Evolutionary conservation across 164 flowering plant species (phyloP).

Genomic region (Akebia trifoliata): DNA sequence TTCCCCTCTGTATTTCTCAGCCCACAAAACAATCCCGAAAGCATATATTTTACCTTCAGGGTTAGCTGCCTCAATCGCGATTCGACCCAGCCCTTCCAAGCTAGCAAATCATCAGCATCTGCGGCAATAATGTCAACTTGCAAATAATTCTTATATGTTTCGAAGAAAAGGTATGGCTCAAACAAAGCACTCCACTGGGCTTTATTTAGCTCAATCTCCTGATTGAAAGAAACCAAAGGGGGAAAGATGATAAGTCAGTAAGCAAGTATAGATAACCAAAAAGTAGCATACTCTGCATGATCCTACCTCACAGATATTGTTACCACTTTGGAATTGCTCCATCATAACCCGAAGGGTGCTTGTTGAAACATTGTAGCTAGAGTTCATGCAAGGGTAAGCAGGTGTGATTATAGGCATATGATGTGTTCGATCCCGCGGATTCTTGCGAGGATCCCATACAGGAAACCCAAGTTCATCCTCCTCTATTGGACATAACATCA

Average conservation of each 20-base stretch:
- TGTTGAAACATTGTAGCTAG: slow-evolving; percentile 91
- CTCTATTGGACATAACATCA: slow-evolving; percentile 85
- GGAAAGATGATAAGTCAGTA: background rate
- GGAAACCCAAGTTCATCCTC: slow-evolving; percentile 87
- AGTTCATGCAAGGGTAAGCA: slow-evolving; percentile 98
- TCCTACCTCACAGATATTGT: slow-evolving; percentile 77
- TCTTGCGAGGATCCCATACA: slow-evolving; percentile 92
- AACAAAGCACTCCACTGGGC: slow-evolving; percentile 72
- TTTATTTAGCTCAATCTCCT: slow-evolving; percentile 87
- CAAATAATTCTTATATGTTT: slow-evolving; percentile 80
- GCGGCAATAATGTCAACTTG: slow-evolving; percentile 92
- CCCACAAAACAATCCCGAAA: background rate
- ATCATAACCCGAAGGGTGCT: slow-evolving; percentile 93
- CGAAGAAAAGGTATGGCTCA: slow-evolving; percentile 85
- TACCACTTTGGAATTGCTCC: slow-evolving; percentile 83
- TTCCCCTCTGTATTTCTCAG: too few relatives aligned
- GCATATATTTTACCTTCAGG: slow-evolving; percentile 55
- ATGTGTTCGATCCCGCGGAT: slow-evolving; percentile 76
- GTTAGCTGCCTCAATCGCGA: slow-evolving; percentile 89
- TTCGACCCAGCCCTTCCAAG: slow-evolving; percentile 99
- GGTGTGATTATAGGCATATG: slow-evolving; percentile 99
- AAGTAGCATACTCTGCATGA: background rate
- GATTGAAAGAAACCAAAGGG: background rate
- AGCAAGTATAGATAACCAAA: background rate
- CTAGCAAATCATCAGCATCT: slow-evolving; percentile 73